These are phyloP conservation scores for Dendrothele bispora DNA, from an alignment of 768 basidiomycete species.

Conservation along the genomic window DNA sequence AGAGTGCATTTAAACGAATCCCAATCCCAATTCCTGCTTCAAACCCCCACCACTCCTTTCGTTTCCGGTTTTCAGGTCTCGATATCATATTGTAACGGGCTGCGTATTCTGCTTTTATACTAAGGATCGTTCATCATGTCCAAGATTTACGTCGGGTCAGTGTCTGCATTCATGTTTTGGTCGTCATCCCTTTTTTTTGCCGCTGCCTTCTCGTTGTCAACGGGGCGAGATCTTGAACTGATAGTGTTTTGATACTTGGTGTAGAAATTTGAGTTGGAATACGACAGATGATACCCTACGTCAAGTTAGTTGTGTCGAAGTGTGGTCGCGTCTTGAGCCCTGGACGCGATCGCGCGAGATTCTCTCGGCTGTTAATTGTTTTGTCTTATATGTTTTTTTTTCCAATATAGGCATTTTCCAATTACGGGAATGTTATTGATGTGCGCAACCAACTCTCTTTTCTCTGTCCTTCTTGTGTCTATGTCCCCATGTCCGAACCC, in stretches of 20 bases:
- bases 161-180: conserved; percentile 58
- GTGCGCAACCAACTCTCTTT: conserved; percentile 66
- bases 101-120: conserved; percentile 54
- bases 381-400: conserved; percentile 52
- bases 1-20: conserved; percentile 41
- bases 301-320: conserved; percentile 68
- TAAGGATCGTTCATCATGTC: conserved; percentile 77
- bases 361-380: conserved; percentile 31
- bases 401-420: conserved; percentile 77
- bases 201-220: conserved; percentile 39
- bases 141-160: conserved; percentile 95
- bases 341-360: conserved; percentile 3
- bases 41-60: conserved; percentile 48
- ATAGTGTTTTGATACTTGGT: conserved; percentile 52
- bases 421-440: conserved; percentile 84
- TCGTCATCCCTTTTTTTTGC: conserved; percentile 16
- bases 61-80: conserved; percentile 50
- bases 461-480: conserved; percentile 13
- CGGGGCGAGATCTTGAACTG: conserved; percentile 53
- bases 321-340: background rate
- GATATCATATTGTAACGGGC: conserved; percentile 49
- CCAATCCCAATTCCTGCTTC: conserved; percentile 37
- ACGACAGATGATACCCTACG: conserved; percentile 92
- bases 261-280: conserved; percentile 95
- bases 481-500: background rate